Conservation (phyloP, 1,284 basidiomycete species). For the Takashimella tepidaria region DNA sequence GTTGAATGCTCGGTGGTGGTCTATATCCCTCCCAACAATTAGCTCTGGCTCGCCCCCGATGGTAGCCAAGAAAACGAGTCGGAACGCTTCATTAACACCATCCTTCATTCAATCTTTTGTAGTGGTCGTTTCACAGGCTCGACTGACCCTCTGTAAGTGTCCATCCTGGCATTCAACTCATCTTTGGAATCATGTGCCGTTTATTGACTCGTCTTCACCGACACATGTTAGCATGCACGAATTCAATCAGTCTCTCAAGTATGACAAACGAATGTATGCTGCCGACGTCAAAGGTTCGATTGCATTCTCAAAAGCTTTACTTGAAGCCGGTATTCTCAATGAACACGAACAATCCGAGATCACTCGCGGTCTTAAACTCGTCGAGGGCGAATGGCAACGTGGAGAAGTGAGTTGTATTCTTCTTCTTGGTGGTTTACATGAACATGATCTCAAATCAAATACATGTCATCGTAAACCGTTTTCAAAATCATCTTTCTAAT, state of each 20-base stretch:
- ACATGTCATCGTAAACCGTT: too few relatives aligned
- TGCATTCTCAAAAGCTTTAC: conserved; percentile 85
- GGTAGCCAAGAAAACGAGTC: background rate
- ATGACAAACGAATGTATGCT: conserved; percentile 88
- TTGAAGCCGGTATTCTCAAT: conserved; percentile 72
- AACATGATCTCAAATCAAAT: too few relatives aligned
- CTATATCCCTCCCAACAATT: background rate
- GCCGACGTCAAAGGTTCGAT: conserved; percentile 92
- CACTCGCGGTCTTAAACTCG: conserved; percentile 67
- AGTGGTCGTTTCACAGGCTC: conserved; percentile 76
- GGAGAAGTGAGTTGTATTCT: conserved; percentile 53
- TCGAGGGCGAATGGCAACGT: conserved; percentile 78
- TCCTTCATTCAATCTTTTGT: conserved; percentile 6
- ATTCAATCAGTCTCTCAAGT: conserved; percentile 91
- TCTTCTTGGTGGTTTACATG: too few relatives aligned
- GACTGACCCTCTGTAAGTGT: conserved; percentile 73
- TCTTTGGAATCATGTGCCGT: too few relatives aligned
- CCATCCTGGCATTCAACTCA: too few relatives aligned
- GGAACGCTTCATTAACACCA: background rate
- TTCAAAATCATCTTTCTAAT: too few relatives aligned
- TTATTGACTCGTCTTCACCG: conserved; percentile 13
- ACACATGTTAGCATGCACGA: conserved; percentile 90
- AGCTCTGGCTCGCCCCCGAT: background rate
- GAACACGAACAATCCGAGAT: conserved; percentile 69
- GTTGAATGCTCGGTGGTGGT: conserved; percentile 1